Percentiles rank a stretch among this genome's conserved stretches.
Conservation (phyloP, 2,329 filamentous ascomycete genomes). For the Blastomyces parvus region DNA sequence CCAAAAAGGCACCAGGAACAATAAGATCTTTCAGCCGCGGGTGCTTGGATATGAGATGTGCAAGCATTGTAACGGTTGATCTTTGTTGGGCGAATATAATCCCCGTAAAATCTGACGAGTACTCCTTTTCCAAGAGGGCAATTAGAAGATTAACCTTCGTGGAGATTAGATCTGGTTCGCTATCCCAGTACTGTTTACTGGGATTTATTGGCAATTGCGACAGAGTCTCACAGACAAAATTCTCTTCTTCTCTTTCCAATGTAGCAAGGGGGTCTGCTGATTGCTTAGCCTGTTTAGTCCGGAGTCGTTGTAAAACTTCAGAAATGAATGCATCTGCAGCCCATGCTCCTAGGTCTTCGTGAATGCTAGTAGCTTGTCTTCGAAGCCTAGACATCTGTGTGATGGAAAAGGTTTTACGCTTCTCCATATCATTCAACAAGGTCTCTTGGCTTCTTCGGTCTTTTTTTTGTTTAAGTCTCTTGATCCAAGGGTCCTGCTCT, state of each 20-base stretch:
- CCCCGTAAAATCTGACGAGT: slow-evolving; percentile 41
- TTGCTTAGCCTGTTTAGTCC: slow-evolving; percentile 13
- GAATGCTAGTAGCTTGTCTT: slow-evolving; percentile 43
- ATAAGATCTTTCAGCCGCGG: slow-evolving; percentile 34
- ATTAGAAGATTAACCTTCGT: slow-evolving; percentile 52
- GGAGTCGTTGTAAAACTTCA: slow-evolving; percentile 37
- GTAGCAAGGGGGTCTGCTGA: slow-evolving; percentile 28
- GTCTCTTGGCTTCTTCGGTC: slow-evolving; percentile 21
- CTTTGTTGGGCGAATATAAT: slow-evolving; percentile 61
- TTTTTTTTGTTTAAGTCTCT: slow-evolving; percentile 37
- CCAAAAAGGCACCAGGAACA: slow-evolving; percentile 44
- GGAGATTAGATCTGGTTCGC: slow-evolving; percentile 35
- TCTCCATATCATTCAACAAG: slow-evolving; percentile 23
- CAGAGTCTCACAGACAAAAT: slow-evolving; percentile 44
- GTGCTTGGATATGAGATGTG: slow-evolving; percentile 47
- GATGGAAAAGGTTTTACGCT: slow-evolving; percentile 34
- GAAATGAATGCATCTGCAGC: slow-evolving; percentile 58
- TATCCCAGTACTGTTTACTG: slow-evolving; percentile 14
- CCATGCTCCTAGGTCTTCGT: slow-evolving; percentile 55
- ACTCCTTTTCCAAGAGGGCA: slow-evolving; percentile 39
- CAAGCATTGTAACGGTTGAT: slow-evolving; percentile 51
- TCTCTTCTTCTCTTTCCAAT: slow-evolving; percentile 44
- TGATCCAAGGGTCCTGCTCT: slow-evolving; percentile 51
- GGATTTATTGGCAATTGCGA: slow-evolving; percentile 17
- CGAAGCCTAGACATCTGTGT: slow-evolving; percentile 49